These are phyloP conservation scores for Pilaira anomala DNA, from an alignment of 192 early-diverging fungal species.

Conservation along the genomic window DNA sequence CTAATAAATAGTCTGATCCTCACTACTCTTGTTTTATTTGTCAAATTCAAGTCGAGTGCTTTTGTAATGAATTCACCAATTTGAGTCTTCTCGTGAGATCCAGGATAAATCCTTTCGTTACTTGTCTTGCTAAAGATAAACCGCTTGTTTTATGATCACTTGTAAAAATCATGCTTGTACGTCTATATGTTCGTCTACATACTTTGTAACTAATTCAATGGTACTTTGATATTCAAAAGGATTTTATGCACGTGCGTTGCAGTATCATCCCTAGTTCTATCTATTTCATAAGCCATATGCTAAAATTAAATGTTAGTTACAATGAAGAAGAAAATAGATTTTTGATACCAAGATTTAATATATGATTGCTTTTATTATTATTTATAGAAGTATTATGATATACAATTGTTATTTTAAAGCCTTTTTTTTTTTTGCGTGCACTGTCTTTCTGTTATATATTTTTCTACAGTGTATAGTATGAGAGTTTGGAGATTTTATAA, in stretches of 20 bases:
- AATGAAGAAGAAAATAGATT: too few species aligned
- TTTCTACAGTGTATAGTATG: too few species aligned
- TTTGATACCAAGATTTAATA: too few species aligned
- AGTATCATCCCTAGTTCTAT: conserved; percentile 86
- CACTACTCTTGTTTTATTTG: conserved; percentile 53
- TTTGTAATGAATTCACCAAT: conserved; percentile 71
- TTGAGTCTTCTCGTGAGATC: conserved; percentile 88
- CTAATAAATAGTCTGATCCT: too few species aligned
- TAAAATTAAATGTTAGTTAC: too few species aligned
- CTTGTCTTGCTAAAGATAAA: conserved; percentile 77
- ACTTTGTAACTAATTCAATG: conserved; percentile 68
- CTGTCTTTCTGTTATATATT: too few species aligned
- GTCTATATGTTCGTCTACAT: conserved; percentile 74
- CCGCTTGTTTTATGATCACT: conserved; percentile 98
- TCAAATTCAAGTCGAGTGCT: conserved; percentile 60
- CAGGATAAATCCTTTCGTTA: conserved; percentile 68
- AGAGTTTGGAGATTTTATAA: too few species aligned
- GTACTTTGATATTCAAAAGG: conserved; percentile 83
- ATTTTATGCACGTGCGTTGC: conserved; percentile 91
- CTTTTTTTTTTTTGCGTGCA: too few species aligned
- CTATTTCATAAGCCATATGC: conserved; percentile 95
- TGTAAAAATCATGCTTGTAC: conserved; percentile 86
- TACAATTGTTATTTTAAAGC: too few species aligned
- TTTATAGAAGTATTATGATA: too few species aligned
- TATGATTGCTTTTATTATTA: too few species aligned